Evolutionary conservation across 1,284 basidiomycete genomes (phyloP), one percentile per base, ranked within the genome.

Genomic region (Rhodotorula sp.): DNA sequence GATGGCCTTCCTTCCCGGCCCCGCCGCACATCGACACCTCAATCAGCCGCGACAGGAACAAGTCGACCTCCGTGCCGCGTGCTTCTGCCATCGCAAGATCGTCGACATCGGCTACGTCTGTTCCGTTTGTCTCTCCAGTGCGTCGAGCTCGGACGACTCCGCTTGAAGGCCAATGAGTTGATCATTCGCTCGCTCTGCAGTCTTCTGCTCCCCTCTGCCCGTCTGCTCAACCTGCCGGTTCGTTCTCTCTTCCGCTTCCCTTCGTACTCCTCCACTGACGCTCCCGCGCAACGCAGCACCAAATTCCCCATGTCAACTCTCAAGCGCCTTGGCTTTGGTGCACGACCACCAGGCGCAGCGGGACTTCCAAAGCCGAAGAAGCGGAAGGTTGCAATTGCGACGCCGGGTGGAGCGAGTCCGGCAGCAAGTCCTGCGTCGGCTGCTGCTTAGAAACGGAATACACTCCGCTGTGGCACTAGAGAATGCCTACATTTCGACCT

Each of bases 61-160:
- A 75, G 89, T 98, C 68, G 96, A 99, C 79, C 95, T 99, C 79
- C 86, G 96, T 37, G 96, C 96, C 0, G 94, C 94, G 10, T 99
- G 96, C 80, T 99, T 99, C 83, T 99, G 96, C 81, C 96, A 99
- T 81, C 94, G 97, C 78, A 88, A 89, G 63, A 95, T 97, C 57
- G 88, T 99, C 50, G 95, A 99, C 78, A 87, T 99, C 62, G 96
- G 94, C 48, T 99, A 95, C 77, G 94, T 99, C 31, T 99, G 96
- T 81, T 95, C 92, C 26, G 92, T 97, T 47, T 97, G 94, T 79
- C 81, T 97, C 53, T 94, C 91, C 57, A 96, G 93, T 95, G 77
- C 72, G 89, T 85, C 20, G 15, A 30, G 37, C 15, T 37, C 18
- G n/a, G 2, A 46, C 5, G 18, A 2, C 26, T 15, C 15, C 37